These are phyloP conservation scores for Hemerocallis citrina DNA, from an alignment of 106 monocot genomes.

Conservation along the genomic window DNA sequence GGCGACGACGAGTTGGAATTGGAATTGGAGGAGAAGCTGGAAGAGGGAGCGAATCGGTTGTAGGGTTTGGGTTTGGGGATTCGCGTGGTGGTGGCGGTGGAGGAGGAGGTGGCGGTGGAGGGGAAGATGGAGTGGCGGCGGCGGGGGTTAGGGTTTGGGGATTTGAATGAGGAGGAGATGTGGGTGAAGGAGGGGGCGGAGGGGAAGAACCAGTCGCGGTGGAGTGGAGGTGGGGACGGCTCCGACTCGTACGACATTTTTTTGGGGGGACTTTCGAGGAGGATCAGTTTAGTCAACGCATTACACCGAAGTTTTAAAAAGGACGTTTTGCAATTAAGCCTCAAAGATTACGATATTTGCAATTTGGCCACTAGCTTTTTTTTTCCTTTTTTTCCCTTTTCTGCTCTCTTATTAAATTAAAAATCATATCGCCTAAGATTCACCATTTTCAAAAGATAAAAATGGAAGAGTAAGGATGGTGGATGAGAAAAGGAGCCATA, in stretches of 20 bases:
- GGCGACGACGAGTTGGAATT: neutral
- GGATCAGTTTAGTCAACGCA: too few species aligned
- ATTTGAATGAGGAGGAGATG: neutral
- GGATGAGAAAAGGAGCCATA: too few species aligned
- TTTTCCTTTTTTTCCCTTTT: too few species aligned
- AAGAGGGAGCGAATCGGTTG: slow-evolving; percentile 4
- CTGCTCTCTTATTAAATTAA: too few species aligned
- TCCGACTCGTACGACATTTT: slow-evolving; percentile 26
- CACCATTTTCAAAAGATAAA: too few species aligned
- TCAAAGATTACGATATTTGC: too few species aligned
- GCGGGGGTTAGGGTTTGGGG: slow-evolving; percentile 14
- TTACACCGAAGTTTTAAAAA: too few species aligned
- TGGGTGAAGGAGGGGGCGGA: slow-evolving; percentile 18
- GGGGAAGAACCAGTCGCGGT: slow-evolving; percentile 62
- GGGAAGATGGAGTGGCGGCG: slow-evolving; percentile 16
- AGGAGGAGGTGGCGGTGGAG: slow-evolving; percentile 2
- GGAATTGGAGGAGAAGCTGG: slow-evolving; percentile 10
- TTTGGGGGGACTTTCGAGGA: too few species aligned
- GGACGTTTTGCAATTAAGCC: too few species aligned
- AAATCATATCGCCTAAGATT: too few species aligned
- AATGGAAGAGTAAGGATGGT: too few species aligned
- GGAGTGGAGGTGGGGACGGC: slow-evolving; percentile 12
- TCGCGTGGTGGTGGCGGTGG: neutral
- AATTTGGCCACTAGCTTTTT: too few species aligned
- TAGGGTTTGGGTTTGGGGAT: slow-evolving; percentile 18